Evolutionary conservation across 768 basidiomycete species (phyloP), one percentile per base, ranked within the genome.

Genomic region (Russula sp.): DNA sequence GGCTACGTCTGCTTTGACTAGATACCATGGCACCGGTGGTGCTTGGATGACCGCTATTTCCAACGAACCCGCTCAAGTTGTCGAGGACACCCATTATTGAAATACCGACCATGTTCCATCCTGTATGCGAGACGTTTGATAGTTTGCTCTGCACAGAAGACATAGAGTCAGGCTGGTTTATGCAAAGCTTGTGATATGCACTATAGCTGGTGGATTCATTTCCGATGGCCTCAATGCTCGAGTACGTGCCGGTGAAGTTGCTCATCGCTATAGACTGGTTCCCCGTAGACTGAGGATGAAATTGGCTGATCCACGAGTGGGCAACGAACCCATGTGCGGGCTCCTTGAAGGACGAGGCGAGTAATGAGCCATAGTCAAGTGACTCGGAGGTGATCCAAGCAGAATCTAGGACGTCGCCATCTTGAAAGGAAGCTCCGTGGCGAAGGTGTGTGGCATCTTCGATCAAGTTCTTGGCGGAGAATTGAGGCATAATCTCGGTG

Each of bases 381-480:
- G 64, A 58, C 36, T 63, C 53, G 3, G 57, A 39, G 20, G 62
- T 51, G 53, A 58, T 42, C 60, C 55, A 63, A 39, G 46, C 42
- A 38, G 25, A 45, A 22, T 62, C 56, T 14, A 41, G 14, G 41
- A 32, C 18, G 29, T 22, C 34, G n/a, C 39, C 32, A 42, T 62
- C 64, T 57, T 65, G 64, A 20, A 43, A 34, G 38, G 55, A 52
- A 45, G 39, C 47, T 0, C 56, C 64, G n/a, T n/a, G n/a, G n/a
- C n/a, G n/a, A 16, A 55, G 32, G 16, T 61, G 56, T 56, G 66
- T 38, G 5, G 85, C 83, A 45, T 84, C 86, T 70, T 93, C 90
- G 61, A 90, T 82, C 1, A 89, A 91, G 43, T 84, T 83, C 71
- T 93, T 91, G 63, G 90, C 80, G 58, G 85, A 84, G 42, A 92